Conservation (phyloP, 2,329 filamentous ascomycete species). For the Monilinia aucupariae region DNA sequence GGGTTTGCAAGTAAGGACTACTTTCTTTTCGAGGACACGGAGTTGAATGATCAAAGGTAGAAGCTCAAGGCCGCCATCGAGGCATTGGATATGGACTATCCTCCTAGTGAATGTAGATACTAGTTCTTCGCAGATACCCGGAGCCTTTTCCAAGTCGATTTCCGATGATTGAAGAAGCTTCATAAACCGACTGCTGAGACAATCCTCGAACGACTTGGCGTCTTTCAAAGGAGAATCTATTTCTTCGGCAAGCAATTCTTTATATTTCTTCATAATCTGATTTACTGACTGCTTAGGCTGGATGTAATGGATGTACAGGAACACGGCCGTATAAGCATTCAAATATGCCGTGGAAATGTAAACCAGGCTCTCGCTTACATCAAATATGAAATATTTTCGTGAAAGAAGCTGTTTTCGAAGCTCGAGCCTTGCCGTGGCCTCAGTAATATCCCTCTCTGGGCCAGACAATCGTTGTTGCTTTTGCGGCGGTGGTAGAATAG, state of each 20-base stretch:
- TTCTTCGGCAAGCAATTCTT: fast-evolving
- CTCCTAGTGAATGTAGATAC: background rate
- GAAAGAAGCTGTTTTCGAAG: background rate
- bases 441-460: background rate
- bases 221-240: background rate
- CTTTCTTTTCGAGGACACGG: background rate
- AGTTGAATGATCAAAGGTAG: background rate
- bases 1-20: background rate
- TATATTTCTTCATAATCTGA: background rate
- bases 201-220: background rate
- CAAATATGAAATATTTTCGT: background rate
- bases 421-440: background rate
- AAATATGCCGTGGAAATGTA: background rate
- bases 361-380: background rate
- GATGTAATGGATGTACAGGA: background rate
- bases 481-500: too few relatives aligned
- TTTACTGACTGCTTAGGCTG: background rate
- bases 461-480: background rate
- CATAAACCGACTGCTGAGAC: background rate
- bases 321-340: background rate
- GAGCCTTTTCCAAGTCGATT: background rate
- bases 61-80: background rate
- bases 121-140: background rate
- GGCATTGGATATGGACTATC: background rate
- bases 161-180: background rate